These are phyloP conservation scores for Umbelopsis sp. DNA, from an alignment of 192 early-diverging fungal genomes.

Conservation along the genomic window DNA sequence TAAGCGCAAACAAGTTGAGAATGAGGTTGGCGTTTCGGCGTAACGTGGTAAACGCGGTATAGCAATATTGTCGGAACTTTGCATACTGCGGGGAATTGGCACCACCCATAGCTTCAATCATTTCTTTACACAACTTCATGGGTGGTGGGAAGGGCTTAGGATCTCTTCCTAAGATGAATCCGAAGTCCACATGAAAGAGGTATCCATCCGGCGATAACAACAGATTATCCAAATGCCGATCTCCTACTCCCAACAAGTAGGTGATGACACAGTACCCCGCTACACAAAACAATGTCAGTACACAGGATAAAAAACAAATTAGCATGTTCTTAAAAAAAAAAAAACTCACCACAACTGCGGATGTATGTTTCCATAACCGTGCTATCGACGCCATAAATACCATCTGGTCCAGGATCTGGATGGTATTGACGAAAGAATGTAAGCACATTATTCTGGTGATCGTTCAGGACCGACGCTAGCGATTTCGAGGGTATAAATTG, in stretches of 20 bases:
- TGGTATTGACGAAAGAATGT: constrained; percentile 79
- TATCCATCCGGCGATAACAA: constrained; percentile 86
- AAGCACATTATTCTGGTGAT: constrained; percentile 83
- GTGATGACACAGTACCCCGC: constrained; percentile 99
- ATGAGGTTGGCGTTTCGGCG: constrained; percentile 95
- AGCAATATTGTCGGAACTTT: constrained; percentile 91
- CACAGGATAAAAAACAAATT: constrained; percentile 5
- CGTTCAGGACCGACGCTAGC: constrained; percentile 85
- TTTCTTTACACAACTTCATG: constrained; percentile 99
- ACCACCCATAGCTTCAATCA: constrained; percentile 99
- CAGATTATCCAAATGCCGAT: constrained; percentile 97
- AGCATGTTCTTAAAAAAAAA: constrained; percentile 13
- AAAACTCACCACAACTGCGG: constrained; percentile 81
- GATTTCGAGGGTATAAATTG: constrained; percentile 93
- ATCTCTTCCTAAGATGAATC: constrained; percentile 97
- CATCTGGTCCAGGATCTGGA: constrained; percentile 58
- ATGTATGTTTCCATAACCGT: constrained; percentile 95
- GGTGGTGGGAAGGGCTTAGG: constrained; percentile 99
- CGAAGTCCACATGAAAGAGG: constrained; percentile 98
- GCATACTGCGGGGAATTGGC: constrained; percentile 86
- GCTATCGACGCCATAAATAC: constrained; percentile 67
- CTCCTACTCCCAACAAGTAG: constrained; percentile 96
- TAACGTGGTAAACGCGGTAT: constrained; percentile 92
- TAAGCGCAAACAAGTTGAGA: constrained; percentile 95
- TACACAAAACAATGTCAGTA: constrained; percentile 29